Evolutionary conservation across 352 stramenopile species (phyloP).

Genomic region (Globisporangium rhizosaccharum): DNA sequence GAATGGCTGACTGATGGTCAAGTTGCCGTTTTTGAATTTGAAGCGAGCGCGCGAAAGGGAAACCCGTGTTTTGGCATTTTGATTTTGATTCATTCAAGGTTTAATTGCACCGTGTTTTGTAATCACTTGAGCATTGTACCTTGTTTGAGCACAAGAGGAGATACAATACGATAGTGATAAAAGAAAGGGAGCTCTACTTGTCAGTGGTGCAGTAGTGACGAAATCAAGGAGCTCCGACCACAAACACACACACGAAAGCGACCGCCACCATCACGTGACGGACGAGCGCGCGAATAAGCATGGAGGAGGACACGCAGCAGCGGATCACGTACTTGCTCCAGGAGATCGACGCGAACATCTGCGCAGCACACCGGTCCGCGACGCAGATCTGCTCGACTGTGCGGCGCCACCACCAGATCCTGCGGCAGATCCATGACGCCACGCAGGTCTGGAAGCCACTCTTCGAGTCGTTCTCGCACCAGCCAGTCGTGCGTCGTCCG

Average conservation of each 20-base stretch:
- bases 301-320: conserved; percentile 74
- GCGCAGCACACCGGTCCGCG: conserved; percentile 63
- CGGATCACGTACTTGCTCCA: conserved; percentile 80
- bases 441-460: conserved; percentile 73
- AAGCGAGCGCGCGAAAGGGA: conserved; percentile 15
- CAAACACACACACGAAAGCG: background rate
- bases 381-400: conserved; percentile 72
- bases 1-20: background rate
- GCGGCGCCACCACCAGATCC: conserved; percentile 66
- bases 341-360: conserved; percentile 84
- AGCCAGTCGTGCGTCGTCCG: conserved; percentile 29
- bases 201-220: background rate
- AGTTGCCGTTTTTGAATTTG: conserved; percentile 14
- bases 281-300: conserved; percentile 19
- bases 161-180: background rate
- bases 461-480: conserved; percentile 64
- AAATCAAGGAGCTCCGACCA: background rate
- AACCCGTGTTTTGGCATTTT: conserved; percentile 9
- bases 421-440: conserved; percentile 66
- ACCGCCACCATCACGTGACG: background rate
- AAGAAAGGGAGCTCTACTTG: background rate
- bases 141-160: background rate
- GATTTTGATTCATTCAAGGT: too few relatives aligned
- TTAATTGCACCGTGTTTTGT: background rate
- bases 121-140: background rate